Base-by-base conservation (phyloP, 768 basidiomycete genomes). In the Pholiota microspora region DNA sequence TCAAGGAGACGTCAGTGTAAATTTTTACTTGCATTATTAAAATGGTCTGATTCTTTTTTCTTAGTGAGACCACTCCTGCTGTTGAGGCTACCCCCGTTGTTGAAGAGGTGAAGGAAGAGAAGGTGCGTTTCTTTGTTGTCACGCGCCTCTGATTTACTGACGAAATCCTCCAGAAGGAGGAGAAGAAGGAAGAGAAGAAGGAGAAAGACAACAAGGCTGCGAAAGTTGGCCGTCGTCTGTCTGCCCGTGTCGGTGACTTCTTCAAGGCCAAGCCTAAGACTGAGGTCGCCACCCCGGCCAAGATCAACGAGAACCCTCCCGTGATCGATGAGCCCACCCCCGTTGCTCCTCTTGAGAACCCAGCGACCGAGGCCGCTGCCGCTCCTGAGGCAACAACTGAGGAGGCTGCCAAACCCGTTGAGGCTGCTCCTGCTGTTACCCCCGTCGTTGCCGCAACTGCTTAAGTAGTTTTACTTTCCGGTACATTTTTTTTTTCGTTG, bases 271-370 rank as follows among this genome's bases (percentile, higher is more conserved):
- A 81, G 76, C 74, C 78, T 67, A 89, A 84, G 73, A 61, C 73
- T 12, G 86, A 89, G 66, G 81, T 84, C 31, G 66, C 78, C 9
- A 67, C 85, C 5, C 83, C 92, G 53, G 78, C 90, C 44, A 94
- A 92, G 79, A 89, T 94, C 54, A 88, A 92, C 59, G 90, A 93
- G 77, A 79, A 91, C 69, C 91, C 93, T 34, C 92, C 93, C 60
- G 85, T 86, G 78, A 89, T 94, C 61, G 93, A 92, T 47, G 85
- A 90, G 73, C 90, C 89, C 46, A 64, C 80, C 27, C 88, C 88
- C 9, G 83, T 94, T 59, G 91, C 89, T 51, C 92, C 93, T 55
- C 77, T 95, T 60, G 91, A 92, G 76, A 81, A 89, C 69, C 86
- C 89, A 32, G 86, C 85, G 16, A 72, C 78, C 18, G 81, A 81